phyloP scores from a whole-genome alignment of 202 grass and related monocot species.

The Sporobolus alterniflorus region DNA sequence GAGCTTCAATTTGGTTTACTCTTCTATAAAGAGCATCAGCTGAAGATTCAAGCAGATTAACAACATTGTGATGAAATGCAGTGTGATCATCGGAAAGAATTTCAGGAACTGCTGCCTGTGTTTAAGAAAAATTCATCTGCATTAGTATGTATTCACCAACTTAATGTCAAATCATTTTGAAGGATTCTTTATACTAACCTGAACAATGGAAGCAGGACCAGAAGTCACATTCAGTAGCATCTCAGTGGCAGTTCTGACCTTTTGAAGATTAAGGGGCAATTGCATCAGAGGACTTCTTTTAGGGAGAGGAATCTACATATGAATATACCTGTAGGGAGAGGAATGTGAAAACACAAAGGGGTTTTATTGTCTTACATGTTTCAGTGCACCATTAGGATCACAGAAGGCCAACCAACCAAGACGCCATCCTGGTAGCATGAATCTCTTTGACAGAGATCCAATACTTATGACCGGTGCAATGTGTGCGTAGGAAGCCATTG shows the following conservation, averaged over 20 bases:
- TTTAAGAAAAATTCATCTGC: background rate
- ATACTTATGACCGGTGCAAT: conserved; percentile 70
- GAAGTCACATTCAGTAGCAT: conserved; percentile 84
- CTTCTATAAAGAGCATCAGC: conserved; percentile 59
- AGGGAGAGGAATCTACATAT: conserved; percentile 24
- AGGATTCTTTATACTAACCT: conserved; percentile 50
- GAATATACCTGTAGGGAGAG: background rate
- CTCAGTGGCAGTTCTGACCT: conserved; percentile 79
- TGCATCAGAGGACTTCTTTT: no score
- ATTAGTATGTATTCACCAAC: background rate
- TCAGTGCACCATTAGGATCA: conserved; percentile 67
- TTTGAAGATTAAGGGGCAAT: conserved; percentile 40
- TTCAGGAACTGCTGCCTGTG: conserved; percentile 68
- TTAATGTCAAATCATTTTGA: background rate
- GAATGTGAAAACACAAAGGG: background rate
- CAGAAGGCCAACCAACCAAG: conserved; percentile 88
- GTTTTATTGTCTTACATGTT: conserved; percentile 34
- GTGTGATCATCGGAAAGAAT: conserved; percentile 68
- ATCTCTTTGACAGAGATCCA: conserved; percentile 79
- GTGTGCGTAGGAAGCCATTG: conserved; percentile 78
- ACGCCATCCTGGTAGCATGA: conserved; percentile 93
- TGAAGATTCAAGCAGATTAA: conserved; percentile 60
- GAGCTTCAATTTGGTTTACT: conserved; percentile 62
- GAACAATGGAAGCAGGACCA: conserved; percentile 80
- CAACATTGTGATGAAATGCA: conserved; percentile 65